Conservation (phyloP, 352 stramenopile species). For the Pythium phragmiticola region DNA sequence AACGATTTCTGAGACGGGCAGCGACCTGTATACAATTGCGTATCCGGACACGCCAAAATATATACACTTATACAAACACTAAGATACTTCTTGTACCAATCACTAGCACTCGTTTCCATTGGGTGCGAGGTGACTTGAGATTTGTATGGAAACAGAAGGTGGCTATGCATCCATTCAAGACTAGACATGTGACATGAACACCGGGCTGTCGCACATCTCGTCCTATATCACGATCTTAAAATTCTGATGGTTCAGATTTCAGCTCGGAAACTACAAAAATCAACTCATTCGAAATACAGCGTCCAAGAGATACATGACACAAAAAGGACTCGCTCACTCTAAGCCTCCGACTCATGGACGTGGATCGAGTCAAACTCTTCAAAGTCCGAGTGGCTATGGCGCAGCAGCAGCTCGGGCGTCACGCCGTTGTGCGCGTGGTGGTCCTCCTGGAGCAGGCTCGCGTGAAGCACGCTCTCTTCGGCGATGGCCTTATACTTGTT, state of each 20-base stretch:
- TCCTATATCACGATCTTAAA: too few species aligned
- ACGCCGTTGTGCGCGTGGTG: constrained; percentile 15
- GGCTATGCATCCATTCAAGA: too few species aligned
- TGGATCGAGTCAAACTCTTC: constrained; percentile 33
- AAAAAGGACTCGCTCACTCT: too few species aligned
- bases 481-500: constrained; percentile 17
- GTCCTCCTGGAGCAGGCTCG: constrained; percentile 44
- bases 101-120: too few species aligned
- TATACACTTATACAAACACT: constrained; percentile 15
- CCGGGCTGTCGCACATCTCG: too few species aligned
- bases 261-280: too few species aligned
- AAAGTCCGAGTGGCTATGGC: constrained; percentile 16
- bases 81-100: not conserved
- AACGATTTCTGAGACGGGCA: not conserved
- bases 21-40: constrained; percentile 9
- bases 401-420: not conserved
- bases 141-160: too few species aligned
- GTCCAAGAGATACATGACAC: too few species aligned
- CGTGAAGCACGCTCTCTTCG: constrained; percentile 30
- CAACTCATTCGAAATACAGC: too few species aligned
- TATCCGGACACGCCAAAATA: constrained; percentile 13
- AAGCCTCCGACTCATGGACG: not conserved
- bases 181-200: too few species aligned
- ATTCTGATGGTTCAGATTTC: too few species aligned
- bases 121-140: too few species aligned